These are phyloP conservation scores for Pueraria montana DNA, from an alignment of 306 rosid species.

Conservation along the genomic window DNA sequence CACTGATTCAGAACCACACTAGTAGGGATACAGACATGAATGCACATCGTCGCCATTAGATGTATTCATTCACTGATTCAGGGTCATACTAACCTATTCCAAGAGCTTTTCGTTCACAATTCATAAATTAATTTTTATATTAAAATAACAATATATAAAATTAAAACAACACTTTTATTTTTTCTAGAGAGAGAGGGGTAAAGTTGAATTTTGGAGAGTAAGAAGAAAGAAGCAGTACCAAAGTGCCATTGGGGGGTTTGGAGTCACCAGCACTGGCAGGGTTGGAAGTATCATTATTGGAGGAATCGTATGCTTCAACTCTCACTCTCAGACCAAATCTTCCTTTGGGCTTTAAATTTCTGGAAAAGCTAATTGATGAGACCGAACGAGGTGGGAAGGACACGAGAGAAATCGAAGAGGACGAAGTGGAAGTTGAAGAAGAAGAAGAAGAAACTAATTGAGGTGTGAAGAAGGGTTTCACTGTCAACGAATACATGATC, in stretches of 20 bases:
- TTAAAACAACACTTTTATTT: not conserved
- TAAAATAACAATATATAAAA: not conserved
- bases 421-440: conserved; percentile 40
- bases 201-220: not conserved
- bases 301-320: conserved; percentile 55
- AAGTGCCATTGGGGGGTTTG: conserved; percentile 62
- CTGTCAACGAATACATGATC: conserved; percentile 51
- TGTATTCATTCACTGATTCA: not conserved
- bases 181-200: not conserved
- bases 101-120: conserved; percentile 13
- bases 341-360: conserved; percentile 42
- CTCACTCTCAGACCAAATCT: conserved; percentile 41
- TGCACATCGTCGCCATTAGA: not conserved
- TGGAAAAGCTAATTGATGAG: conserved; percentile 44
- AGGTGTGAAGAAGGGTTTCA: conserved; percentile 51
- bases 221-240: conserved; percentile 47
- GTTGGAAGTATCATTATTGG: conserved; percentile 50
- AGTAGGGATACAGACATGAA: not conserved
- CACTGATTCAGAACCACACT: not conserved
- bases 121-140: not conserved
- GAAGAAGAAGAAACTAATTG: conserved; percentile 36
- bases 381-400: conserved; percentile 42
- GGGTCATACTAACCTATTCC: not conserved
- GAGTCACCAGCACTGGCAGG: conserved; percentile 54
- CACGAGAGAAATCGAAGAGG: conserved; percentile 28